A percentile compares a stretch with the other conserved stretches of the same genome.
Evolutionary conservation across 805 yeast genomes (phyloP).

Genomic region (Ogataea philodendri): DNA sequence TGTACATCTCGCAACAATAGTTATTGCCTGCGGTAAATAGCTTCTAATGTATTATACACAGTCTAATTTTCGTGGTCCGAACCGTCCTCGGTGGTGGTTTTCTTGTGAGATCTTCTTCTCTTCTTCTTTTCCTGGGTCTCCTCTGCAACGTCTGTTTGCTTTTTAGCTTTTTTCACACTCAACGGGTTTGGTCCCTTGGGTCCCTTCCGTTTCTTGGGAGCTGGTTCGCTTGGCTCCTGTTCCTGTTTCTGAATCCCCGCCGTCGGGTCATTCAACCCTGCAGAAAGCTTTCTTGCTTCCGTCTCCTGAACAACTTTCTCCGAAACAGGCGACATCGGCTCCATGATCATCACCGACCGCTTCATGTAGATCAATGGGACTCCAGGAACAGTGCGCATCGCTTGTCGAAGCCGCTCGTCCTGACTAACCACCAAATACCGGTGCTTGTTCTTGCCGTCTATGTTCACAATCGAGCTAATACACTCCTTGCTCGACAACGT

Average conservation of each 20-base stretch:
- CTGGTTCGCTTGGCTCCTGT: slow-evolving; percentile 21
- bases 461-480: slow-evolving; percentile 62
- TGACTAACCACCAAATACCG: slow-evolving; percentile 89
- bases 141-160: slow-evolving; percentile 19
- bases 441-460: slow-evolving; percentile 81
- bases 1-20: slow-evolving; percentile 37
- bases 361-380: slow-evolving; percentile 85
- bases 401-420: slow-evolving; percentile 63
- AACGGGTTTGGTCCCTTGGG: slow-evolving; percentile 88
- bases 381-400: slow-evolving; percentile 77
- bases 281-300: slow-evolving; percentile 68
- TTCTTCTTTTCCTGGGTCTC: slow-evolving; percentile 9
- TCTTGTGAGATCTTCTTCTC: slow-evolving; percentile 26
- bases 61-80: neutral
- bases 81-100: slow-evolving; percentile 5
- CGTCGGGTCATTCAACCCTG: slow-evolving; percentile 70
- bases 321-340: slow-evolving; percentile 80
- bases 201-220: slow-evolving; percentile 55
- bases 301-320: slow-evolving; percentile 43
- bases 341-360: slow-evolving; percentile 93
- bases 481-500: slow-evolving; percentile 67
- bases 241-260: slow-evolving; percentile 23
- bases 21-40: neutral
- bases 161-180: slow-evolving; percentile 76
- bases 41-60: too few species aligned